A percentile compares a stretch with the other conserved stretches of the same genome.
Conservation (phyloP, 208 protist species). For the Leishmania lainsoni region DNA sequence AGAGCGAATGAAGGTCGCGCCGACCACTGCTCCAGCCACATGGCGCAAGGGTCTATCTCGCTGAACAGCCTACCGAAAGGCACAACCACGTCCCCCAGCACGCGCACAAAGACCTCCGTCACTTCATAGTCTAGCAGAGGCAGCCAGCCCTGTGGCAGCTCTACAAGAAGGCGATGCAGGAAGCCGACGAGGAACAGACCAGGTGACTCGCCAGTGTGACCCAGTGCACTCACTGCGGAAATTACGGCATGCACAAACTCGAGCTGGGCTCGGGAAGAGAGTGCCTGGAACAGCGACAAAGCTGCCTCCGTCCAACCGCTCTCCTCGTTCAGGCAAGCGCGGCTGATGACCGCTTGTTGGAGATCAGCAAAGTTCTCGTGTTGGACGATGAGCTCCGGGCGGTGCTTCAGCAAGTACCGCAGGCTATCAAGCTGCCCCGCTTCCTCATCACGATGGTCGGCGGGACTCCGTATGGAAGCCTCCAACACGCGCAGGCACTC, state of each 20-base stretch:
- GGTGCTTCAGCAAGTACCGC: constrained; percentile 17
- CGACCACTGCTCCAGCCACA: constrained; percentile 48
- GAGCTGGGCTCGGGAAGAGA: constrained; percentile 21
- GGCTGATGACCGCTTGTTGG: constrained; percentile 8
- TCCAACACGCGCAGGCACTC: constrained; percentile 21
- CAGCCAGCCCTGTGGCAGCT: constrained; percentile 43
- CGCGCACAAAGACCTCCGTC: constrained; percentile 31
- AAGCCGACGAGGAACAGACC: constrained; percentile 13
- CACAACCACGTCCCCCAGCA: constrained; percentile 41
- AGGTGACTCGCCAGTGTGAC: background rate
- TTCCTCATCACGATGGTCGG: background rate
- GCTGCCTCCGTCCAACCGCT: constrained; percentile 16
- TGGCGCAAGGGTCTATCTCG: constrained; percentile 39
- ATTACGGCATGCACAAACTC: constrained; percentile 17
- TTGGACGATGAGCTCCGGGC: constrained; percentile 25
- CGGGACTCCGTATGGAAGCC: no score
- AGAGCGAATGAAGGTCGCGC: constrained; percentile 36
- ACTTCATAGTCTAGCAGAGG: constrained; percentile 43
- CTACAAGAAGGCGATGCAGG: constrained; percentile 21
- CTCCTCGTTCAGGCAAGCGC: constrained; percentile 1
- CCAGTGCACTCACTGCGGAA: background rate
- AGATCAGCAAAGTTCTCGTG: constrained; percentile 13
- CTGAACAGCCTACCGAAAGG: constrained; percentile 28
- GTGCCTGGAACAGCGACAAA: constrained; percentile 20
- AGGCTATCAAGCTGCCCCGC: constrained; percentile 14